phyloP scores from a whole-genome alignment of 257 asterid genomes.

The Nicotiana undulata region DNA sequence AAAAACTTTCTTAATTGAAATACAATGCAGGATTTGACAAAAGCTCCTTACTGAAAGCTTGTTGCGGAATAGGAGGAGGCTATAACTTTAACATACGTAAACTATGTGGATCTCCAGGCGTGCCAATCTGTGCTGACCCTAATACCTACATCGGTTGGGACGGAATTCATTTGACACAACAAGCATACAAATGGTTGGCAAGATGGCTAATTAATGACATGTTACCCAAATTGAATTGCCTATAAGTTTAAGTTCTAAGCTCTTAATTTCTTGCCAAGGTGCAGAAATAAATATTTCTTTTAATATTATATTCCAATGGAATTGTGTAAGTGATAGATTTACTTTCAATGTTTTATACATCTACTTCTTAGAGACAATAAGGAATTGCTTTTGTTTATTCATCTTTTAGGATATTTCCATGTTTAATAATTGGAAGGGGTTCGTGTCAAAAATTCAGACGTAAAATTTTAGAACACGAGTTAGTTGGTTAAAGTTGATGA shows the following conservation, averaged over 20 bases:
- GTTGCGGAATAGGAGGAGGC: constrained; percentile 25
- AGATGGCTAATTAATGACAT: neutral
- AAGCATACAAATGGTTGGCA: constrained; percentile 9
- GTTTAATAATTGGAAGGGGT: too few relatives aligned
- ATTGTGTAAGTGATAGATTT: neutral
- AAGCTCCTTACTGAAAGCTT: constrained; percentile 8
- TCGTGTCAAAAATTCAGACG: too few relatives aligned
- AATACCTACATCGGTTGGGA: constrained; percentile 19
- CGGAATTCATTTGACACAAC: constrained; percentile 22
- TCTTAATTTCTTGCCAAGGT: neutral
- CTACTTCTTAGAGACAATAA: neutral
- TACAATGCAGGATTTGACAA: constrained; percentile 9
- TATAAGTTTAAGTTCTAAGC: neutral
- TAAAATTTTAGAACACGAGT: too few relatives aligned
- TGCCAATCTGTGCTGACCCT: constrained; percentile 12
- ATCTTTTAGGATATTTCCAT: neutral
- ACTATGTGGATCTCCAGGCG: constrained; percentile 14
- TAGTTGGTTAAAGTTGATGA: too few relatives aligned
- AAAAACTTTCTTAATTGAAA: neutral
- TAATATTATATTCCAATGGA: too few relatives aligned
- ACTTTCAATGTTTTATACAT: neutral
- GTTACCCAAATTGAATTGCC: neutral
- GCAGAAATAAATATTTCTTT: neutral
- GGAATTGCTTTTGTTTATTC: neutral
- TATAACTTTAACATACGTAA: constrained; percentile 10